Evolutionary conservation across 1,284 basidiomycete species (phyloP).

Genomic region (Gomphus bonarii): DNA sequence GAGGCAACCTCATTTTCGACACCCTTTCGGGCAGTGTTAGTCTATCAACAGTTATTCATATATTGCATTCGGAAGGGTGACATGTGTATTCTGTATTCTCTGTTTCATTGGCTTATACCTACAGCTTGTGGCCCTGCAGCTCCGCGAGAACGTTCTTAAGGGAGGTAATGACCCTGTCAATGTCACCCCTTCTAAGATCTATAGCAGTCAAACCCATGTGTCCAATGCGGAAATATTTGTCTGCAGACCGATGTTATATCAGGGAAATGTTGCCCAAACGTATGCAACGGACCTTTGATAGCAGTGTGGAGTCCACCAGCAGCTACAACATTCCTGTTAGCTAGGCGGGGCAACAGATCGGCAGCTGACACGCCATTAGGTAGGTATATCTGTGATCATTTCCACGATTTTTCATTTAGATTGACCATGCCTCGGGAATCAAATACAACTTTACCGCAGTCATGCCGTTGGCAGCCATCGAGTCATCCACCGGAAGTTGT

Average conservation of each 20-base stretch:
- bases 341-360: conserved; percentile 67
- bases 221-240: conserved; percentile 75
- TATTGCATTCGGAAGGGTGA: not conserved
- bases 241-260: conserved; percentile 24
- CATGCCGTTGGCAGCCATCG: conserved; percentile 86
- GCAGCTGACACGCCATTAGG: conserved; percentile 66
- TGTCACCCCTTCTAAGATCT: conserved; percentile 58
- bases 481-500: conserved; percentile 51
- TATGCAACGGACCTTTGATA: conserved; percentile 61
- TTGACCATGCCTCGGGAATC: not conserved
- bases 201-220: conserved; percentile 89
- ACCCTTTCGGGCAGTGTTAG: too few relatives aligned
- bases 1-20: too few relatives aligned
- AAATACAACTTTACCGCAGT: conserved; percentile 48
- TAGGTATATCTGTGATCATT: conserved; percentile 52
- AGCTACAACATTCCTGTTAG: conserved; percentile 66
- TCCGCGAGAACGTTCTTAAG: conserved; percentile 55
- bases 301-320: conserved; percentile 86
- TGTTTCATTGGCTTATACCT: not conserved
- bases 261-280: conserved; percentile 9
- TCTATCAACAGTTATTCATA: too few relatives aligned
- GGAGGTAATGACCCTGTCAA: conserved; percentile 64
- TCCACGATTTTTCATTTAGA: not conserved
- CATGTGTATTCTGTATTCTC: not conserved
- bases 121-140: conserved; percentile 18